Conservation (phyloP, 176 grass and related monocot species). For the Pontederia paniculata region DNA sequence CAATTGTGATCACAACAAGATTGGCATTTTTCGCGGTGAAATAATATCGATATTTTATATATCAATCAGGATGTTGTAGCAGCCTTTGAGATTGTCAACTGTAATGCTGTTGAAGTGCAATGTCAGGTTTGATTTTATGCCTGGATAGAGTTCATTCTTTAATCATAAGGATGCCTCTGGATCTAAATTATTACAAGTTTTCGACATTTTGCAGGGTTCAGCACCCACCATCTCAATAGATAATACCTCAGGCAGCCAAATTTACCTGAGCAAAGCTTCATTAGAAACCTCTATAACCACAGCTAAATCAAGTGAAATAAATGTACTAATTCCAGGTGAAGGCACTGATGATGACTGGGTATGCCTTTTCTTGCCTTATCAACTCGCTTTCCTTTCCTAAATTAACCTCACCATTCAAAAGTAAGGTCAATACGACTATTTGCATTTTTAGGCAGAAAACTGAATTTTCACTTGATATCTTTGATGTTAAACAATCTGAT, state of each 20-base stretch:
- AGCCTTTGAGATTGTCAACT: slow-evolving; percentile 92
- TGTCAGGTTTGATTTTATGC: slow-evolving; percentile 51
- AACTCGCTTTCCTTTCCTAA: too few relatives aligned
- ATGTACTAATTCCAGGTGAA: slow-evolving; percentile 56
- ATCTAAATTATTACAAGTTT: too few relatives aligned
- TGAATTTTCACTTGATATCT: too few relatives aligned
- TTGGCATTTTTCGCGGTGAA: background rate
- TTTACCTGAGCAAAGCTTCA: slow-evolving; percentile 76
- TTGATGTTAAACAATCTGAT: too few relatives aligned
- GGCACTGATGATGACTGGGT: slow-evolving; percentile 65
- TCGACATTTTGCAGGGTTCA: slow-evolving; percentile 35
- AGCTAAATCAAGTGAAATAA: slow-evolving; percentile 95
- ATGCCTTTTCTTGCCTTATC: slow-evolving; percentile 10
- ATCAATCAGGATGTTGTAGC: slow-evolving; percentile 89
- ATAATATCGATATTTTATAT: slow-evolving; percentile 25
- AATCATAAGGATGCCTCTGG: background rate
- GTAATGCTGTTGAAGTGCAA: slow-evolving; percentile 87
- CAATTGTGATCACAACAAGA: background rate
- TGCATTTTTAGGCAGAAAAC: too few relatives aligned
- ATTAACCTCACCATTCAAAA: too few relatives aligned
- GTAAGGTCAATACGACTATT: too few relatives aligned
- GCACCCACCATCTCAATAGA: slow-evolving; percentile 84
- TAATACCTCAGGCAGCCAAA: slow-evolving; percentile 81
- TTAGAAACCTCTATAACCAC: slow-evolving; percentile 68
- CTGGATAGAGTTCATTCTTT: too few relatives aligned